Evolutionary conservation across 306 rosid genomes (phyloP).

Genomic region (Medicago truncatula): DNA sequence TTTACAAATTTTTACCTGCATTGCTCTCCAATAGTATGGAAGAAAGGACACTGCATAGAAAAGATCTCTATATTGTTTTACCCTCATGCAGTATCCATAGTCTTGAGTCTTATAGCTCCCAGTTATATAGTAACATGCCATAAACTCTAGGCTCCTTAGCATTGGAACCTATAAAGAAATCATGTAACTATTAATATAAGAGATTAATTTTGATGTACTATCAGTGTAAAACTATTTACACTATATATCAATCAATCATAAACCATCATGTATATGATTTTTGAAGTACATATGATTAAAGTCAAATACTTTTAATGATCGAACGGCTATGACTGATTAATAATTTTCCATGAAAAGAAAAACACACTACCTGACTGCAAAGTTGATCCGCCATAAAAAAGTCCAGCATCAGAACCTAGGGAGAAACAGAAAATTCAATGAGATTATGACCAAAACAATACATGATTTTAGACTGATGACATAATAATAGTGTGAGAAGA

Average conservation of each 20-base stretch:
- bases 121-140: constrained; percentile 93
- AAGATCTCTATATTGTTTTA: constrained; percentile 76
- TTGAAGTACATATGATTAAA: too few relatives aligned
- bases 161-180: constrained; percentile 69
- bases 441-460: constrained; percentile 38
- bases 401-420: constrained; percentile 97
- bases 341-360: background rate
- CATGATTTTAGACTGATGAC: background rate
- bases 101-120: constrained; percentile 96
- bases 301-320: background rate
- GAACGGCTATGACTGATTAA: background rate
- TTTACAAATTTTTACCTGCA: constrained; percentile 64
- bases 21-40: constrained; percentile 99
- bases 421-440: constrained; percentile 19
- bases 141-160: constrained; percentile 86
- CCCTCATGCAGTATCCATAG: constrained; percentile 83
- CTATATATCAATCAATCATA: background rate
- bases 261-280: background rate
- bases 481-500: too few relatives aligned
- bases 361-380: constrained; percentile 86
- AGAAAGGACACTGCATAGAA: constrained; percentile 93
- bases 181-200: background rate
- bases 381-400: constrained; percentile 99
- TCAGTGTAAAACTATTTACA: background rate
- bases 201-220: background rate